These are phyloP conservation scores for Didymella segeticola DNA, from an alignment of 2,329 filamentous ascomycete species.

Conservation along the genomic window DNA sequence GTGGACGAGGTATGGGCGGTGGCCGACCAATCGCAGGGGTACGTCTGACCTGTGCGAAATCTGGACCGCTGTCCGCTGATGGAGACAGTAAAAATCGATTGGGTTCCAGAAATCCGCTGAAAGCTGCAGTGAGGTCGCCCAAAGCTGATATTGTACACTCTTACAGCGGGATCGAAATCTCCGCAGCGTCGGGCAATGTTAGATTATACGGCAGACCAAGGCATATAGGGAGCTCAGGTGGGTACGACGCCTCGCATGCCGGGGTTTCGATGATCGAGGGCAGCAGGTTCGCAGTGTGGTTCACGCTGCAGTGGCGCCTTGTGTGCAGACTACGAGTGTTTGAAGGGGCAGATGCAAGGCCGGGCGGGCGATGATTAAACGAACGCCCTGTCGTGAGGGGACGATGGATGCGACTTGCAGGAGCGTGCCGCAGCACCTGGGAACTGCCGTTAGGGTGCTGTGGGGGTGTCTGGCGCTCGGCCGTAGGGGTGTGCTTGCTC, in stretches of 20 bases:
- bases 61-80: slow-evolving; percentile 22
- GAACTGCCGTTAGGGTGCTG: slow-evolving; percentile 45
- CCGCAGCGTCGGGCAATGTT: slow-evolving; percentile 44
- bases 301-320: slow-evolving; percentile 42
- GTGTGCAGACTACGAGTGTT: slow-evolving; percentile 30
- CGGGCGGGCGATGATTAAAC: slow-evolving; percentile 31
- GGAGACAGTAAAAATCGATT: slow-evolving; percentile 19
- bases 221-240: slow-evolving; percentile 46
- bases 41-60: slow-evolving; percentile 27
- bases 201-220: slow-evolving; percentile 47
- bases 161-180: slow-evolving; percentile 42
- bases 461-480: slow-evolving; percentile 38
- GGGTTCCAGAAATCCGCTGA: slow-evolving; percentile 20
- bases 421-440: slow-evolving; percentile 43
- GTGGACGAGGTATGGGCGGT: slow-evolving; percentile 34
- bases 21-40: slow-evolving; percentile 37
- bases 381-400: slow-evolving; percentile 21
- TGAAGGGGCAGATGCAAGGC: slow-evolving; percentile 32
- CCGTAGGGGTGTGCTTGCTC: slow-evolving; percentile 32
- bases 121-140: slow-evolving; percentile 25
- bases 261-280: slow-evolving; percentile 27
- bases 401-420: slow-evolving; percentile 35
- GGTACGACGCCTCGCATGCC: slow-evolving; percentile 44
- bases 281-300: slow-evolving; percentile 42
- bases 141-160: slow-evolving; percentile 36